These are phyloP conservation scores for Rosa rugosa DNA, from an alignment of 306 rosid species.

Conservation along the genomic window DNA sequence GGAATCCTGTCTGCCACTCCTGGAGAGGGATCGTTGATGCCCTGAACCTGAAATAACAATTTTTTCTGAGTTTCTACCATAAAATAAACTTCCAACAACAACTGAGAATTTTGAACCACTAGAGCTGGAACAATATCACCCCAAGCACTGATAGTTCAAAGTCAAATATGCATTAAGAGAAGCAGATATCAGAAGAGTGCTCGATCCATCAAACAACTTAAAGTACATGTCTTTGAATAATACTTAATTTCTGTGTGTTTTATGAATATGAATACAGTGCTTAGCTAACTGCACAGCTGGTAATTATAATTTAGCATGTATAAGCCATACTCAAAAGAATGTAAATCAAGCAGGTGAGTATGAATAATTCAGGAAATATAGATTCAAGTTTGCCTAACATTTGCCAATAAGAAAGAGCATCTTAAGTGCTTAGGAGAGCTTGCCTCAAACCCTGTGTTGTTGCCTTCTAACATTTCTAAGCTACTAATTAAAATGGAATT, in stretches of 20 bases:
- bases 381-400: not conserved
- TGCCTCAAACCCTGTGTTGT: not conserved
- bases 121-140: not conserved
- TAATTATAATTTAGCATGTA: not conserved
- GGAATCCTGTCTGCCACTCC: constrained; percentile 61
- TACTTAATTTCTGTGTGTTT: no score
- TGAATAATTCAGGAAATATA: not conserved
- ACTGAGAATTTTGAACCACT: not conserved
- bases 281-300: not conserved
- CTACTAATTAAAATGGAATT: no score
- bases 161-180: not conserved
- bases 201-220: not conserved
- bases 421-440: not conserved
- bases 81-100: not conserved
- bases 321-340: not conserved
- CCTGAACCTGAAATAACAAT: constrained; percentile 63
- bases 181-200: constrained; percentile 8
- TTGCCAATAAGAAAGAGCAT: not conserved
- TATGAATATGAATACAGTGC: not conserved
- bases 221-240: not conserved
- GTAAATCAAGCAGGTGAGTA: not conserved
- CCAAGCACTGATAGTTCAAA: not conserved
- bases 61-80: constrained; percentile 21
- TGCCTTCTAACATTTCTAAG: not conserved
- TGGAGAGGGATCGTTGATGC: constrained; percentile 56